Evolutionary conservation across 495 filamentous ascomycete species (phyloP), one percentile per base, ranked within the genome.

Genomic region (Talaromyces proteolyticus): DNA sequence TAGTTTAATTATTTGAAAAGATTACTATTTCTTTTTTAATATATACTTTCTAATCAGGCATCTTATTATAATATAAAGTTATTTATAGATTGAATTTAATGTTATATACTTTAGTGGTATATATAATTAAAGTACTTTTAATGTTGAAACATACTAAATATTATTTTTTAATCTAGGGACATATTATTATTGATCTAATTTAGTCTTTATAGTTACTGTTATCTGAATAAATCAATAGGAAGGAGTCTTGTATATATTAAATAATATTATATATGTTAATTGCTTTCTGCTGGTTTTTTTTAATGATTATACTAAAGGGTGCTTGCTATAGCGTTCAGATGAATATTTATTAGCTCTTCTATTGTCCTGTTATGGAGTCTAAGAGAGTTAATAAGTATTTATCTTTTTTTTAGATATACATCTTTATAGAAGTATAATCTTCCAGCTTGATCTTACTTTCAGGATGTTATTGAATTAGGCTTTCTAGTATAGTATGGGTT

Each of bases 281-380:
- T 17, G 48, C 54, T 2, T 16, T 16, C 17, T 57, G 40, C 34
- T 51, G 29, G 16, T 52, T 47, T 12, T 54, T 26, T 43, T 54
- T 57, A 29, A 29, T 29, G 24, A 44, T 40, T 6, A 60, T 47
- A 23, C 40, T 17, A 42, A 51, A 50, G 44, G 41, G 44, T 16
- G 20, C 48, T 19, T 50, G 50, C 56, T 44, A 61, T 40, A 50
- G 56, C 42, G 21, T 14, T 23, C 25, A 44, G 41, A 56, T 38
- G 49, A 48, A 58, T 44, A 50, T 52, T 18, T 54, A 20, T 21
- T 52, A 43, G 11, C 47, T 61, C 48, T 59, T 49, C 51, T 50
- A 54, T 24, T 23, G 14, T 0, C 45, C 36, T 39, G 40, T 43
- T 24, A 57, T 3, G 24, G 46, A 6, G 23, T 25, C 29, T 23